These are phyloP conservation scores for Aleurites moluccanus DNA, from an alignment of 441 rosid genomes.

Conservation along the genomic window DNA sequence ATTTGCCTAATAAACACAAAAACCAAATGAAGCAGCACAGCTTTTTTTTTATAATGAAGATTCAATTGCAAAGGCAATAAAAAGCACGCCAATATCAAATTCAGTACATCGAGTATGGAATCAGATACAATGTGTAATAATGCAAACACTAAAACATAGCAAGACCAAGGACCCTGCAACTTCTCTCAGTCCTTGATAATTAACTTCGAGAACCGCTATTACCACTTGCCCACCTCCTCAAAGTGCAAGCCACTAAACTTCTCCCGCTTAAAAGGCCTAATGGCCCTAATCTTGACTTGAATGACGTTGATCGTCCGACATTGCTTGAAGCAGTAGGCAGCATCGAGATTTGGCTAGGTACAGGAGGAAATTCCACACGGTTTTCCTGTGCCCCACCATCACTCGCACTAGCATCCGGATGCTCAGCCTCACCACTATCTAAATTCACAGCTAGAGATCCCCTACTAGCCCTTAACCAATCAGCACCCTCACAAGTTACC, in stretches of 20 bases:
- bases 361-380: slow-evolving; percentile 43
- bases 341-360: slow-evolving; percentile 28
- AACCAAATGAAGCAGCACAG: slow-evolving; percentile 11
- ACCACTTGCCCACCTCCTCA: slow-evolving; percentile 60
- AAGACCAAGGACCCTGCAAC: slow-evolving; percentile 16
- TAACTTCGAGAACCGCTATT: slow-evolving; percentile 42
- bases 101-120: slow-evolving; percentile 35
- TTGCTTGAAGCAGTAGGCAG: slow-evolving; percentile 43
- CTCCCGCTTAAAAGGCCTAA: slow-evolving; percentile 39
- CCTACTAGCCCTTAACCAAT: slow-evolving; percentile 53
- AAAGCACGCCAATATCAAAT: slow-evolving; percentile 37
- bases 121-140: slow-evolving; percentile 25
- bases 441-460: slow-evolving; percentile 56
- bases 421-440: slow-evolving; percentile 55
- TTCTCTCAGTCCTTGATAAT: slow-evolving; percentile 18
- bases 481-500: slow-evolving; percentile 56
- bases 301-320: slow-evolving; percentile 42
- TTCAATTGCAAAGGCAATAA: slow-evolving; percentile 37
- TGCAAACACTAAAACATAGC: slow-evolving; percentile 22
- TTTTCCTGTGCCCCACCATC: slow-evolving; percentile 58
- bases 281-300: slow-evolving; percentile 54
- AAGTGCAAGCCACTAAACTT: slow-evolving; percentile 60
- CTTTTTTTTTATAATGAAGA: slow-evolving; percentile 25
- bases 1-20: slow-evolving; percentile 7
- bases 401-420: slow-evolving; percentile 48